Evolutionary conservation across 208 protist genomes (phyloP), one percentile per base, ranked within the genome.

Genomic region (Trypanosomatidae sp.): DNA sequence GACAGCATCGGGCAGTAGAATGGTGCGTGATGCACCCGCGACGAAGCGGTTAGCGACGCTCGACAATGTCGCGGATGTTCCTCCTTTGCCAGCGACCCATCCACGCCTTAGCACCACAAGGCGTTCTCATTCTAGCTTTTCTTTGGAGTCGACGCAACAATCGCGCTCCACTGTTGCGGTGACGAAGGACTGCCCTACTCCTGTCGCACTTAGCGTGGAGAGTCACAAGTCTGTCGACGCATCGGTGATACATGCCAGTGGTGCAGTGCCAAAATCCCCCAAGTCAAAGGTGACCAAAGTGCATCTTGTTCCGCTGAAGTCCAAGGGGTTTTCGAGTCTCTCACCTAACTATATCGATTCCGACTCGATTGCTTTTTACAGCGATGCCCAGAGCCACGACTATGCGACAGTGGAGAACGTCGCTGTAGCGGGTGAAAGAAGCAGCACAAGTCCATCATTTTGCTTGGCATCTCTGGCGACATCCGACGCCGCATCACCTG

Each of bases 11-110:
- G 25, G 1, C 22, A 22, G 33, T 19, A 13, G 19, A n/a, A 39
- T 53, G 17, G 43, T 39, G n/a, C 4, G 46, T 36, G 49, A 6
- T n/a, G 41, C 22, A 1, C 4, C 22, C 10, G 22, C 36, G 58
- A 30, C 4, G 28, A 5, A n/a, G 28, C 9, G 50, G 44, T 46
- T 9, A 4, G 22, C 50, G 13, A 60, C 68, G 0, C 47, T 75
- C n/a, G 75, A 80, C 64, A 80, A 74, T 59, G 69, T 80, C 8
- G 55, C 58, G 33, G 75, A 80, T 53, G 69, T 80, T 8, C 75
- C 75, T 39, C 69, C 69, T 33, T 47, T 80, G 49, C 65, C 55
- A 39, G 49, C 69, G 1, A 44, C 69, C 3, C 71, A 52, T 41
- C 62, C 75, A 19, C 46, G 64, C 47, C 22, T 66, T 49, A 68